phyloP scores from a whole-genome alignment of 2,329 filamentous ascomycete species.

The Aspergillus novoparasiticus region DNA sequence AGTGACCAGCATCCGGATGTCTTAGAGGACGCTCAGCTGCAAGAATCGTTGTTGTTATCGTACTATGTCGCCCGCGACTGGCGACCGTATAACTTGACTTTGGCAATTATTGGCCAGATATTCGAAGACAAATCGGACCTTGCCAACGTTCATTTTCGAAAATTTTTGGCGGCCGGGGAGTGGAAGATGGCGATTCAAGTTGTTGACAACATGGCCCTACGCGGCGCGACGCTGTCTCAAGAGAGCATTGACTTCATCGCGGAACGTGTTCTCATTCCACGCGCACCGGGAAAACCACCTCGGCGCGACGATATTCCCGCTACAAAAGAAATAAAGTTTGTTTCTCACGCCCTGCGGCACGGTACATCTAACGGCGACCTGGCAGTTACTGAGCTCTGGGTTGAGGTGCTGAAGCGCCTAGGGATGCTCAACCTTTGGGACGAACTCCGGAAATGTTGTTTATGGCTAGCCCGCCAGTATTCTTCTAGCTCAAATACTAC shows the following conservation, averaged over 20 bases:
- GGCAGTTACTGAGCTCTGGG: constrained; percentile 53
- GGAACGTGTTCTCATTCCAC: constrained; percentile 35
- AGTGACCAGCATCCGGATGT: constrained; percentile 68
- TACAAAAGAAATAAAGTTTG: constrained; percentile 45
- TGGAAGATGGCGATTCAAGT: constrained; percentile 32
- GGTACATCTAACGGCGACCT: constrained; percentile 49
- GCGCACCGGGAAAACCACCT: constrained; percentile 29
- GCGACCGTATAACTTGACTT: constrained; percentile 56
- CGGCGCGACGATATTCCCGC: constrained; percentile 30
- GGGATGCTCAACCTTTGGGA: constrained; percentile 59
- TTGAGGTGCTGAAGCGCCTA: constrained; percentile 60
- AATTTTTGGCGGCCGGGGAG: constrained; percentile 38
- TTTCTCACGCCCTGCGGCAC: constrained; percentile 52
- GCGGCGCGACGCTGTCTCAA: constrained; percentile 44
- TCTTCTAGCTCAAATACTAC: constrained; percentile 14
- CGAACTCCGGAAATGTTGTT: constrained; percentile 54
- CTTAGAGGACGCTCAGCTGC: constrained; percentile 58
- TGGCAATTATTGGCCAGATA: constrained; percentile 54
- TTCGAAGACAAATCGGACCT: constrained; percentile 33
- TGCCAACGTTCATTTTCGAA: constrained; percentile 44
- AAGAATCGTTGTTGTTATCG: constrained; percentile 56
- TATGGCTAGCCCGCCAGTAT: constrained; percentile 55
- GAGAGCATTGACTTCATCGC: constrained; percentile 50
- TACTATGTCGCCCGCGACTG: constrained; percentile 57
- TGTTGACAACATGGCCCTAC: constrained; percentile 54